phyloP scores from a whole-genome alignment of 169 alveolate species.

The Cryptosporidium ubiquitum region DNA sequence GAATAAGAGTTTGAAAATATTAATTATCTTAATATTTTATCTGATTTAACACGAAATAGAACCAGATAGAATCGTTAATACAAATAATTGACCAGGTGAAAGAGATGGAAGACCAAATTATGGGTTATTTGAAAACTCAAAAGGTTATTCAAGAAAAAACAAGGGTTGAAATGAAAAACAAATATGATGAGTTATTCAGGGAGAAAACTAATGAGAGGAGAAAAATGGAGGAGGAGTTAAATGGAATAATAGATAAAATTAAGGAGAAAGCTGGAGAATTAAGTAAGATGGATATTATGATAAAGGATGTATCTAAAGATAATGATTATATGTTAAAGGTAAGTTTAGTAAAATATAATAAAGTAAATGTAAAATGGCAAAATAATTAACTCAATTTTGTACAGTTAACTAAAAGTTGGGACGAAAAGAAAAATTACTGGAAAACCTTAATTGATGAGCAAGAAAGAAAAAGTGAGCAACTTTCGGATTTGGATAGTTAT shows the following conservation, averaged over 20 bases:
- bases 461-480: slow-evolving; percentile 21
- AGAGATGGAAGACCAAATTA: slow-evolving; percentile 32
- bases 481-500: slow-evolving; percentile 22
- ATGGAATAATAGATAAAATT: not conserved
- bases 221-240: not conserved
- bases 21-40: not conserved
- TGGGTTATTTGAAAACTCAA: slow-evolving; percentile 5
- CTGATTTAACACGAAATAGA: slow-evolving; percentile 2
- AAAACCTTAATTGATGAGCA: slow-evolving; percentile 8
- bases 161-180: not conserved
- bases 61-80: slow-evolving; percentile 13
- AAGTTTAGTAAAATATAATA: not conserved
- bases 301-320: slow-evolving; percentile 1
- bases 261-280: not conserved
- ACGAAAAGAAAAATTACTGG: slow-evolving; percentile 7
- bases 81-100: slow-evolving; percentile 26
- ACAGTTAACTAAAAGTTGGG: slow-evolving; percentile 17
- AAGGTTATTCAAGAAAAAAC: not conserved
- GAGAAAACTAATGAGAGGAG: not conserved
- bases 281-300: not conserved
- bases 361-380: not conserved
- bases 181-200: not conserved
- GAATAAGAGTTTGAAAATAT: not conserved
- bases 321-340: slow-evolving; percentile 15
- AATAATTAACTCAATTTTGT: not conserved